Conservation (phyloP, 257 asterid species). For the Scutellaria baicalensis region DNA sequence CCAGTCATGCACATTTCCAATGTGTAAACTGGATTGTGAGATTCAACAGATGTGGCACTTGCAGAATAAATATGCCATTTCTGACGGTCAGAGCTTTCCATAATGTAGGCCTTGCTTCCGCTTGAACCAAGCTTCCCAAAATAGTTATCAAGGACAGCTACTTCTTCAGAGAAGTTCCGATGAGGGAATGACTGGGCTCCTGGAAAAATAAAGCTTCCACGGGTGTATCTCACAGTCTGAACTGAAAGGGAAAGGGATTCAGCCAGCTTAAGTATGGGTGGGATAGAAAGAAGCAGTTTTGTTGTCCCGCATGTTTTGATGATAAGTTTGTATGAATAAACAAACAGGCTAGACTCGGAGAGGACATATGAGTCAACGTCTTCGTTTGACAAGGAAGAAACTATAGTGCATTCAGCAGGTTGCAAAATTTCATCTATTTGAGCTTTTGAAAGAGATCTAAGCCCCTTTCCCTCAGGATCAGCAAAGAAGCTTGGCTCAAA, state of each 20-base stretch:
- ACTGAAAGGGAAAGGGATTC: slow-evolving; percentile 44
- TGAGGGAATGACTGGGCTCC: slow-evolving; percentile 79
- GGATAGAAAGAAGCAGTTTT: slow-evolving; percentile 59
- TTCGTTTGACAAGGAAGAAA: slow-evolving; percentile 52
- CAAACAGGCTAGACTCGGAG: slow-evolving; percentile 83
- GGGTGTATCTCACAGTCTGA: slow-evolving; percentile 50
- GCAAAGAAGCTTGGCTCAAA: slow-evolving; percentile 61
- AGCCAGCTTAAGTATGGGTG: slow-evolving; percentile 64
- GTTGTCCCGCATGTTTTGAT: slow-evolving; percentile 88
- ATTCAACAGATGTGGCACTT: slow-evolving; percentile 30
- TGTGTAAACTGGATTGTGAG: slow-evolving; percentile 46
- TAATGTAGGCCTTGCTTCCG: slow-evolving; percentile 58
- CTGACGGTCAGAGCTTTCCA: slow-evolving; percentile 46
- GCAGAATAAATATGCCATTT: slow-evolving; percentile 82
- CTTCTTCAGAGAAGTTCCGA: slow-evolving; percentile 74
- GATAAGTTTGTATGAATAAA: slow-evolving; percentile 62
- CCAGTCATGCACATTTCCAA: slow-evolving; percentile 90
- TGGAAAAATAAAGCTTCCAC: slow-evolving; percentile 84
- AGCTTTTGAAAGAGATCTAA: slow-evolving; percentile 51
- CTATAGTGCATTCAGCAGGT: slow-evolving; percentile 93
- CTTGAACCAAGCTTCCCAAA: slow-evolving; percentile 56
- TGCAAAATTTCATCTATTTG: slow-evolving; percentile 64
- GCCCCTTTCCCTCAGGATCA: slow-evolving; percentile 79
- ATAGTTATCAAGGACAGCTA: slow-evolving; percentile 52
- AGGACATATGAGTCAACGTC: slow-evolving; percentile 71